phyloP scores from a whole-genome alignment of 257 asterid species.

The Asclepias syriaca region DNA sequence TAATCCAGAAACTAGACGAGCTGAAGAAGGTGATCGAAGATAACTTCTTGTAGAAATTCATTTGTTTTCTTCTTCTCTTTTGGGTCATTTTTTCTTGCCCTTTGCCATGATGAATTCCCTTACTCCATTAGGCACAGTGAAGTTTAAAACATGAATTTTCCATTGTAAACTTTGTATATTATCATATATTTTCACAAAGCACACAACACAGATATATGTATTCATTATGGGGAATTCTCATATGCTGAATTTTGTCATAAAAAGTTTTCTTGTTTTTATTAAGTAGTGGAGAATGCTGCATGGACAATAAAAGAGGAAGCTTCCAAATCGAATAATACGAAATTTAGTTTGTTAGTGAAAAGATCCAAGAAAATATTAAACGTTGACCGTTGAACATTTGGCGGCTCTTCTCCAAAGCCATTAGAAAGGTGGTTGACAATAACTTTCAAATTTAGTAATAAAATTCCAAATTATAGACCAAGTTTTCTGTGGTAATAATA shows the following conservation, averaged over 20 bases:
- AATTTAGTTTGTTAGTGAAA: too few species aligned
- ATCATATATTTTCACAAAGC: background rate
- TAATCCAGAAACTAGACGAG: slow-evolving; percentile 60
- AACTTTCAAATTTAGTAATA: too few species aligned
- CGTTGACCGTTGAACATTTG: background rate
- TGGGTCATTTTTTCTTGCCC: too few species aligned
- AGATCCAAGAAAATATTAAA: background rate
- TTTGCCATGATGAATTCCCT: background rate
- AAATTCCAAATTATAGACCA: too few species aligned
- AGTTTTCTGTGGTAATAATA: too few species aligned
- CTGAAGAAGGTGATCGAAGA: slow-evolving; percentile 60
- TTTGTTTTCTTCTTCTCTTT: too few species aligned
- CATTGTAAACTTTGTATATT: background rate
- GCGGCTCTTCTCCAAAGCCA: background rate
- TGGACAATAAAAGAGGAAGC: too few species aligned
- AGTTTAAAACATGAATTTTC: background rate
- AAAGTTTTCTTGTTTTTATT: too few species aligned
- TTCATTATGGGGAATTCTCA: background rate
- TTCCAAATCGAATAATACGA: background rate
- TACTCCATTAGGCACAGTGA: too few species aligned
- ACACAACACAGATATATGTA: background rate
- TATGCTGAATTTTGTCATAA: background rate
- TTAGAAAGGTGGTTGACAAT: too few species aligned
- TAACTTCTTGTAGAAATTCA: slow-evolving; percentile 61
- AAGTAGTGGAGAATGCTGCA: too few species aligned